Evolutionary conservation across 2,329 filamentous ascomycete genomes (phyloP).

Genomic region (Pseudonectria foliicola): DNA sequence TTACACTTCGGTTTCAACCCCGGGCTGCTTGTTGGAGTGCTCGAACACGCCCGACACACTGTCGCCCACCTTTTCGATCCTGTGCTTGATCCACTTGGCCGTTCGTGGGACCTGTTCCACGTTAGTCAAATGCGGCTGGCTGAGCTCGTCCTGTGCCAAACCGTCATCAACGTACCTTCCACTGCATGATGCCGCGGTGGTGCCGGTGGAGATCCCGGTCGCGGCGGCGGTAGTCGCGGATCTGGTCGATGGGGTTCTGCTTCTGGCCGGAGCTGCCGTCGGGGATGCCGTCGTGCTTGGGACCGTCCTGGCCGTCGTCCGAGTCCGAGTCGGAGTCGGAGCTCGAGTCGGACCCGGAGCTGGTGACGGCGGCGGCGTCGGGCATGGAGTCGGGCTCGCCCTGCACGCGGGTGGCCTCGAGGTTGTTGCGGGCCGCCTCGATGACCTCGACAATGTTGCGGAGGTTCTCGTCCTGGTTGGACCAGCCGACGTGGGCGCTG

Average conservation of each 20-base stretch:
- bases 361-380: conserved; percentile 15
- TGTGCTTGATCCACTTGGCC: conserved; percentile 45
- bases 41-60: conserved; percentile 51
- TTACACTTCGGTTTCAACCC: conserved; percentile 64
- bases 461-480: conserved; percentile 26
- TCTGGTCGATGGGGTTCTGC: conserved; percentile 41
- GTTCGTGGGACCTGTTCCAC: conserved; percentile 32
- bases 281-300: conserved; percentile 24
- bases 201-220: conserved; percentile 55
- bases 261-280: conserved; percentile 31
- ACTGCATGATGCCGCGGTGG: conserved; percentile 69
- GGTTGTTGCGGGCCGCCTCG: conserved; percentile 31
- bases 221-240: conserved; percentile 54
- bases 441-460: conserved; percentile 41
- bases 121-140: conserved; percentile 5
- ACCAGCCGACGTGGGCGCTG: conserved; percentile 29
- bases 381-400: conserved; percentile 29
- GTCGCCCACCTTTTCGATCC: conserved; percentile 49
- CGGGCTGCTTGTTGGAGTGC: conserved; percentile 49
- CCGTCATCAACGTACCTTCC: conserved; percentile 42
- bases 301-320: conserved; percentile 11
- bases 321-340: conserved; percentile 24
- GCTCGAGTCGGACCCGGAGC: conserved; percentile 18
- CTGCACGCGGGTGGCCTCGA: conserved; percentile 24
- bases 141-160: neutral